Evolutionary conservation across 495 filamentous ascomycete genomes (phyloP), one percentile per base, ranked within the genome.

Genomic region (Penicillium coffeae): DNA sequence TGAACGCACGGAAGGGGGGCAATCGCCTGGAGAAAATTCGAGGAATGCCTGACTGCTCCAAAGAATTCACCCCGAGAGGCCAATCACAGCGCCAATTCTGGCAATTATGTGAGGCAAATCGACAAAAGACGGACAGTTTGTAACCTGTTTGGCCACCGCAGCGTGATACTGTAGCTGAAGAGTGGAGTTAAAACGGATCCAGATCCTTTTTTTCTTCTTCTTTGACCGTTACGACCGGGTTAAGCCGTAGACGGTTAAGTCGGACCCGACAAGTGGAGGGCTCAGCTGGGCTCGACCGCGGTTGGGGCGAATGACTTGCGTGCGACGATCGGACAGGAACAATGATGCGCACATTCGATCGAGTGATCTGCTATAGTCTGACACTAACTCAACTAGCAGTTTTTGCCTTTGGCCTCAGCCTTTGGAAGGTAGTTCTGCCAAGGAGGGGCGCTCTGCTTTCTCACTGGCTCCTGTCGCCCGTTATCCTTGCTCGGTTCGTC

Each of bases 331-430:
- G 16, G 12, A 18, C 21, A 45, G 42, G 42, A 33, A 37, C 52
- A 60, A 60, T 67, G 66, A 69, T 69, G 63, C 66, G 66, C 62
- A 67, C 66, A 66, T 65, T 59, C 53, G 34, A 27, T 22, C 20
- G 20, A 13, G 20, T n/a, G 38, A 21, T 10, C 12, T 6, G 20
- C 12, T 16, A 16, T 19, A 19, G 37, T 19, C 19, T 5, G 19
- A 18, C n/a, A 40, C 14, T 12, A 22, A 42, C 14, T 19, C 25
- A 30, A 30, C 25, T 30, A 30, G 25, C 10, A 5, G 4, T 30
- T 30, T 30, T 30, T 10, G 25, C 25, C 25, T 30, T 30, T 10
- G 25, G n/a, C n/a, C n/a, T n/a, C 25, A 30, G 10, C 25, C 25
- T 30, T 30, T n/a, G n/a, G 25, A 30, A 30, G 5, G 25, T n/a